phyloP scores from a whole-genome alignment of 345 rosid genomes.

The Clausena lansium region DNA sequence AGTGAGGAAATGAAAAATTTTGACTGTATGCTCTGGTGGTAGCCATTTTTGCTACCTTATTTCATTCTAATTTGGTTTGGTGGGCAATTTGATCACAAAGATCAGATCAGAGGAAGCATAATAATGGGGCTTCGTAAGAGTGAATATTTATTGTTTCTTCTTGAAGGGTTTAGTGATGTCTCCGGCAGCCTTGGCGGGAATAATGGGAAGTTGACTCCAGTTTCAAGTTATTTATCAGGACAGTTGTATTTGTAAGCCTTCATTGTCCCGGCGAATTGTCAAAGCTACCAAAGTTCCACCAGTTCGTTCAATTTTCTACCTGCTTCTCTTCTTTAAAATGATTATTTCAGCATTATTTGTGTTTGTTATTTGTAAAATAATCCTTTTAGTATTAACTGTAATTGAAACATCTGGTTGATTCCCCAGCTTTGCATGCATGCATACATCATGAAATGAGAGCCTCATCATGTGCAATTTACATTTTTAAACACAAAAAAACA shows the following conservation, averaged over 20 bases:
- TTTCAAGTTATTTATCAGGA: neutral
- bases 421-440: too few species aligned
- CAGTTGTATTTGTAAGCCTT: neutral
- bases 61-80: neutral
- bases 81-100: neutral
- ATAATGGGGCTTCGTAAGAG: neutral
- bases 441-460: too few species aligned
- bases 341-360: too few species aligned
- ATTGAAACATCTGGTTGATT: neutral
- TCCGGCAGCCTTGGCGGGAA: too few species aligned
- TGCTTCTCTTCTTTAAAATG: too few species aligned
- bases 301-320: too few species aligned
- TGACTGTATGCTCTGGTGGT: neutral
- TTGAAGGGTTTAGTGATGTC: too few species aligned
- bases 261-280: neutral
- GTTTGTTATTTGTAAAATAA: too few species aligned
- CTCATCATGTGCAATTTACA: neutral
- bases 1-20: neutral
- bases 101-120: slow-evolving; percentile 2
- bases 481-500: neutral
- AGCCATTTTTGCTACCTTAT: neutral
- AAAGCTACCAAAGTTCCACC: too few species aligned
- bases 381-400: neutral
- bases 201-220: slow-evolving; percentile 1
- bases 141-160: neutral